Percentiles rank a stretch among this genome's conserved stretches.
phyloP scores from a whole-genome alignment of 371 early-diverging fungal species.

The Apophysomyces variabilis region DNA sequence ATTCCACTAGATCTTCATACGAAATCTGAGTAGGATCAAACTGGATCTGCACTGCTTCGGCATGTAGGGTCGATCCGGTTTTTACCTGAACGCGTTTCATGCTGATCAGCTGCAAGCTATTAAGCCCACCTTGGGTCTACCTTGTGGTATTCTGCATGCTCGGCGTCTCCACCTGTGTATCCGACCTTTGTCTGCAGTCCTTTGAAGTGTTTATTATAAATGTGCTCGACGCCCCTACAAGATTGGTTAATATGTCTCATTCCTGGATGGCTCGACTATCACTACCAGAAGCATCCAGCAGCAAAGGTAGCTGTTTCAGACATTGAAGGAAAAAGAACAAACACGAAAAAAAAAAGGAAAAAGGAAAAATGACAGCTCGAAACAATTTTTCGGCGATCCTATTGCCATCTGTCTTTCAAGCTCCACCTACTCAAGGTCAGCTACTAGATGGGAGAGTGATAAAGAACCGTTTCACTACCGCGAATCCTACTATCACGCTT shows the following conservation, averaged over 20 bases:
- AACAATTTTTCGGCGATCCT: neutral
- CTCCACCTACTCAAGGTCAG: no score
- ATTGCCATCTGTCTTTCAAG: no score
- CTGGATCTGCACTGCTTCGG: conserved; percentile 79
- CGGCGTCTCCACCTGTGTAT: conserved; percentile 74
- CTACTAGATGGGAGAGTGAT: no score
- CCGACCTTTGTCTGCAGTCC: conserved; percentile 73
- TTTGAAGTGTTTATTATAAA: conserved; percentile 65
- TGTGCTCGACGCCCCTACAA: conserved; percentile 84
- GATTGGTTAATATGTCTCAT: conserved; percentile 29
- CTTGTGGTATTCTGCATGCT: conserved; percentile 61
- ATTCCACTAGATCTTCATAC: conserved; percentile 71
- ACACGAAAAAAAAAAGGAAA: conserved; percentile 8
- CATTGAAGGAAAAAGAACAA: conserved; percentile 2
- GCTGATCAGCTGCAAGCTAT: neutral
- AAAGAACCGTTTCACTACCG: no score
- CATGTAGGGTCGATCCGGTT: conserved; percentile 74
- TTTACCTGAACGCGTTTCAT: conserved; percentile 50
- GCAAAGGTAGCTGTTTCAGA: conserved; percentile 49
- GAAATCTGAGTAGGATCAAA: conserved; percentile 72
- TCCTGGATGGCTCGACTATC: neutral
- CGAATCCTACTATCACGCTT: no score
- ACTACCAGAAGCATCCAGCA: conserved; percentile 46
- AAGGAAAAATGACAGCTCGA: conserved; percentile 18
- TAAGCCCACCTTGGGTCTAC: conserved; percentile 28